Base-by-base conservation (phyloP, 2,329 filamentous ascomycete genomes). In the Penicillium carneum region DNA sequence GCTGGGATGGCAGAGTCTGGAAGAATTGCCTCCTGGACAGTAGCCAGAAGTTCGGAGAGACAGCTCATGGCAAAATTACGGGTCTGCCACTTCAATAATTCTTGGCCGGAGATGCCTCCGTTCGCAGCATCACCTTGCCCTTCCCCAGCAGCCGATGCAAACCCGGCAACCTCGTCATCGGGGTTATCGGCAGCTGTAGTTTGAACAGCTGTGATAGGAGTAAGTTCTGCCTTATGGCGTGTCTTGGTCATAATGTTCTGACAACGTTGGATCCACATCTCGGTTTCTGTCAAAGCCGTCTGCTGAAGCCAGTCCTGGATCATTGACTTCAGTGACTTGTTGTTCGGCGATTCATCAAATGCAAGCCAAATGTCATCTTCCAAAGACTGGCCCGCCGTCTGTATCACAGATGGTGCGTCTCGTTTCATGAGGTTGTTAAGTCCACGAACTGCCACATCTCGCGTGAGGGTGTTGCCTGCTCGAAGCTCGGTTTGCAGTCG, bases 101-200 rank as follows among this genome's bases (percentile, higher is more conserved):
- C 95, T 70, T 96, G 93, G 20, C 93, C 89, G 9, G 88, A 69
- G 80, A 68, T 80, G 71, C 72, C 71, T 36, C 81, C 82, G 49
- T 80, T 79, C 0, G 77, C 72, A 26, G 82, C 77, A 47, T 87
- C 86, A 41, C 85, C 84, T 51, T 89, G 85, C 50, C 86, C 86
- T 4, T 78, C 81, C 3, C 82, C 85, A 29, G 87, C 88, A 31
- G 90, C 88, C n/a, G 89, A 87, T 34, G 93, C 93, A 72, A 99
- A 98, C 0, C 95, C 95, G 54, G 95, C 95, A 38, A 97, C 94
- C 76, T 99, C 96, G 74, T 99, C 95, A 73, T 99, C 95, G 64
- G 94, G 90, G 0, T 98, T 80, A 69, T 99, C 95, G n/a, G 91
- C 84, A 12, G 86, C 82, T 4, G 84, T 82, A 10, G 73, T 70